These are phyloP conservation scores for Cladophialophora exuberans DNA, from an alignment of 2,329 filamentous ascomycete genomes.

Conservation along the genomic window DNA sequence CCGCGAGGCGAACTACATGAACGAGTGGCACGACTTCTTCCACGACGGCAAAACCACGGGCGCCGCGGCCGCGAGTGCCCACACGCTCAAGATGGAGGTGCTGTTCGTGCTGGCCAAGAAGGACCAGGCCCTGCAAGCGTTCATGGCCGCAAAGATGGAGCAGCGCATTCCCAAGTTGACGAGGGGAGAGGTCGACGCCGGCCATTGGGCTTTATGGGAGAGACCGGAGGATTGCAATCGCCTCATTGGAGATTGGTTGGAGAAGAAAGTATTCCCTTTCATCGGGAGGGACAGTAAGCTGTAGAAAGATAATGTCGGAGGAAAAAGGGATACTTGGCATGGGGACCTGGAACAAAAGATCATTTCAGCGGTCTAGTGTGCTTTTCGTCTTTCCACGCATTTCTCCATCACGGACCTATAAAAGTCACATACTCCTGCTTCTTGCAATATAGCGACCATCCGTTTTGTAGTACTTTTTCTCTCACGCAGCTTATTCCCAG, in stretches of 20 bases:
- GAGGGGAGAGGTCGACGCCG: conserved; percentile 66
- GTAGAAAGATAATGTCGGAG: too few species aligned
- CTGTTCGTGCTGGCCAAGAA: conserved; percentile 74
- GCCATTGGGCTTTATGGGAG: conserved; percentile 85
- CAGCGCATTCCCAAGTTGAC: conserved; percentile 62
- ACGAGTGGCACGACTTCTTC: conserved; percentile 60
- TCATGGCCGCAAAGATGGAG: conserved; percentile 74
- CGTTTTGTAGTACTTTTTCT: too few species aligned
- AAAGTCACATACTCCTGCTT: too few species aligned
- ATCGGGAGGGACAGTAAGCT: conserved; percentile 41
- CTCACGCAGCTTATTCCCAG: not conserved
- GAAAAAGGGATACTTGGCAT: too few species aligned
- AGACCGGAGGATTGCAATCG: conserved; percentile 70
- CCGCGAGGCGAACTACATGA: conserved; percentile 71
- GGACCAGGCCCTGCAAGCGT: conserved; percentile 73
- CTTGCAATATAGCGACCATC: too few species aligned
- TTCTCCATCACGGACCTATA: too few species aligned
- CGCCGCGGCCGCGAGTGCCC: not conserved
- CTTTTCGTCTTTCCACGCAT: too few species aligned
- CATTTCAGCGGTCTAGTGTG: too few species aligned
- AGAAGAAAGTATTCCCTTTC: conserved; percentile 54
- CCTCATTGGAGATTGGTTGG: conserved; percentile 69
- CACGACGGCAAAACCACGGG: conserved; percentile 15
- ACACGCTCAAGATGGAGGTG: conserved; percentile 40
- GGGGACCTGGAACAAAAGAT: too few species aligned